A percentile compares a stretch with the other conserved stretches of the same genome.
Conservation (phyloP, 768 basidiomycete genomes). For the Auriscalpium orientale region DNA sequence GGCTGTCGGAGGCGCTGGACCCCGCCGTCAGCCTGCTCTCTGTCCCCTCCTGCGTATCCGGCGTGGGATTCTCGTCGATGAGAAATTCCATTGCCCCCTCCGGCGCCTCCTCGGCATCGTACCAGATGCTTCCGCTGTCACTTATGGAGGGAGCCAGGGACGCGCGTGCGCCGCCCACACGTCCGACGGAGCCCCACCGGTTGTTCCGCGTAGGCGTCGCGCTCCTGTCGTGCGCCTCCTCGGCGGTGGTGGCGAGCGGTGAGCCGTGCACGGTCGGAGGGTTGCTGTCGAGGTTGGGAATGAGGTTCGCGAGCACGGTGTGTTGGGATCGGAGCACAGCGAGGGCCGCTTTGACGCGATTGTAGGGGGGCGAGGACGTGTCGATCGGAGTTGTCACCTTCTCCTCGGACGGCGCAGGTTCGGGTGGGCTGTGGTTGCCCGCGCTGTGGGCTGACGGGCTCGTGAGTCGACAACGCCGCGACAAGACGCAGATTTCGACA, state of each 20-base stretch:
- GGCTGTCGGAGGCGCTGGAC: slow-evolving; percentile 37
- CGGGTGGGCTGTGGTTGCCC: neutral
- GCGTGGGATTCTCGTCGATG: slow-evolving; percentile 27
- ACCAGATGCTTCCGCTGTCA: slow-evolving; percentile 51
- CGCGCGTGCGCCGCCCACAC: slow-evolving; percentile 10
- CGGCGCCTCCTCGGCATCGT: slow-evolving; percentile 56
- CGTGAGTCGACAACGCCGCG: neutral
- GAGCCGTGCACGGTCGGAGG: slow-evolving; percentile 20
- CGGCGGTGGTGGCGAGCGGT: slow-evolving; percentile 38
- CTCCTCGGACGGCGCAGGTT: slow-evolving; percentile 1
- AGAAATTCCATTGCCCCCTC: slow-evolving; percentile 69
- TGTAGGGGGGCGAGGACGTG: slow-evolving; percentile 21
- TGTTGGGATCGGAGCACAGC: slow-evolving; percentile 56
- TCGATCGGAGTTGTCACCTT: slow-evolving; percentile 9
- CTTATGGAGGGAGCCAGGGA: slow-evolving; percentile 21
- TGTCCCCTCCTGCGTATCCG: slow-evolving; percentile 18
- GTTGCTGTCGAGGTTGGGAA: slow-evolving; percentile 16
- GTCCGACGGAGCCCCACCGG: slow-evolving; percentile 5
- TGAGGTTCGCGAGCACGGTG: slow-evolving; percentile 35
- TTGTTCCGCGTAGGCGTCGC: slow-evolving; percentile 12
- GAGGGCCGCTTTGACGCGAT: slow-evolving; percentile 41
- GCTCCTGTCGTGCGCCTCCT: slow-evolving; percentile 34
- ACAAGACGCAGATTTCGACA: neutral
- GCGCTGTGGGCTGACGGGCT: slow-evolving; percentile 3
- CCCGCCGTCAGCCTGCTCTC: slow-evolving; percentile 28